Percentiles rank a stretch among this genome's conserved stretches.
Evolutionary conservation across 192 early-diverging fungal species (phyloP).

Genomic region (Coemansia interrupta): DNA sequence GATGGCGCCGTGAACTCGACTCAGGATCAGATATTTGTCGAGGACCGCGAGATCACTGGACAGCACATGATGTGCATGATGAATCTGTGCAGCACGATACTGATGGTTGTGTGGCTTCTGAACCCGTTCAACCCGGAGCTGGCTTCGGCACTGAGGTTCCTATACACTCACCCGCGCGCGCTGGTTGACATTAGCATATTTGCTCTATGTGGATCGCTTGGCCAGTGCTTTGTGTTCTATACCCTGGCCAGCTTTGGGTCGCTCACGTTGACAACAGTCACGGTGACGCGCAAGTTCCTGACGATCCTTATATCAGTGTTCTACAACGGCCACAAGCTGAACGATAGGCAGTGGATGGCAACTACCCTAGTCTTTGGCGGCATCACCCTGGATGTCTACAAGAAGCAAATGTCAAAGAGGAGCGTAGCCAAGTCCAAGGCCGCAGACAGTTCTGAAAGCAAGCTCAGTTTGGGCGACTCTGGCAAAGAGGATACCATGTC

Average conservation of each 20-base stretch:
- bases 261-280: slow-evolving; percentile 86
- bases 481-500: background rate
- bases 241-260: slow-evolving; percentile 88
- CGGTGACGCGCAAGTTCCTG: slow-evolving; percentile 94
- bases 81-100: slow-evolving; percentile 76
- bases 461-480: slow-evolving; percentile 1
- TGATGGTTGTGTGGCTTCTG: slow-evolving; percentile 73
- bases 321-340: slow-evolving; percentile 78
- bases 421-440: background rate
- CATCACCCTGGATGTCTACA: slow-evolving; percentile 72
- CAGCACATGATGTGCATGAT: slow-evolving; percentile 98
- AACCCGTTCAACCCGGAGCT: slow-evolving; percentile 80
- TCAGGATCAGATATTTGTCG: slow-evolving; percentile 91
- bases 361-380: slow-evolving; percentile 86
- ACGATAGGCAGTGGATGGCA: slow-evolving; percentile 77
- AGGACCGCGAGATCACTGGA: slow-evolving; percentile 67
- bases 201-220: slow-evolving; percentile 86
- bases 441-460: background rate
- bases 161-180: slow-evolving; percentile 72
- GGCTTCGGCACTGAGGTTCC: slow-evolving; percentile 67
- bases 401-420: slow-evolving; percentile 59
- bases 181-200: slow-evolving; percentile 83
- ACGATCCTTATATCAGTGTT: slow-evolving; percentile 90
- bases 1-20: slow-evolving; percentile 96
- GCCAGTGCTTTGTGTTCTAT: slow-evolving; percentile 98